A percentile compares a stretch with the other conserved stretches of the same genome.
Evolutionary conservation across 192 early-diverging fungal genomes (phyloP).

Genomic region (Coemansia furcata): DNA sequence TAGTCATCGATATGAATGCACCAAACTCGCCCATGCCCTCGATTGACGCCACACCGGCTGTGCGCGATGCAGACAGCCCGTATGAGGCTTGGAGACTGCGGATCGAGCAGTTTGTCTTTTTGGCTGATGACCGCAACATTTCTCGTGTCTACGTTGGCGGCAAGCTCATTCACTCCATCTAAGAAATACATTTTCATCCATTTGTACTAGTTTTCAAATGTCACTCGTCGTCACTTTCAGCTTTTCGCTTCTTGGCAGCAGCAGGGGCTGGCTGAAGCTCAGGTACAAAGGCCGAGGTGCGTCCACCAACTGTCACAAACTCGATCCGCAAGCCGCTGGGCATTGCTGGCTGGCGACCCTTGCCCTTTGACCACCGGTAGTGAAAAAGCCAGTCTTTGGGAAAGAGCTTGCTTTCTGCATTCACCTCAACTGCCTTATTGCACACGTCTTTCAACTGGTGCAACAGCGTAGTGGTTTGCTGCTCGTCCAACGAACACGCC

Average conservation of each 20-base stretch:
- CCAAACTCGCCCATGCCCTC: constrained; percentile 52
- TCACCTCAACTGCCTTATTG: constrained; percentile 55
- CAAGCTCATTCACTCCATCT: constrained; percentile 42
- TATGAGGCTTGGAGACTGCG: constrained; percentile 42
- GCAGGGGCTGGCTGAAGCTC: constrained; percentile 14
- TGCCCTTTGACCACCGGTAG: constrained; percentile 70
- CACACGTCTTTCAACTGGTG: constrained; percentile 54
- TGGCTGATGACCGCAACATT: constrained; percentile 88
- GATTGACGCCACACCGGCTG: constrained; percentile 19
- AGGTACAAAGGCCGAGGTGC: constrained; percentile 36
- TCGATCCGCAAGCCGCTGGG: constrained; percentile 59
- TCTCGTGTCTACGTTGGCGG: constrained; percentile 79
- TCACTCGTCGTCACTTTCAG: not conserved
- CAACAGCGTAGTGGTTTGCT: constrained; percentile 53
- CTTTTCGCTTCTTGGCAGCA: not conserved
- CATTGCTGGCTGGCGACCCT: constrained; percentile 35
- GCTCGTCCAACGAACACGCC: constrained; percentile 47
- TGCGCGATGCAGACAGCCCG: not conserved
- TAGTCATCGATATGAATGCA: constrained; percentile 73
- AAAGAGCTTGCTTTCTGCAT: constrained; percentile 68
- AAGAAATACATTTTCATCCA: constrained; percentile 3
- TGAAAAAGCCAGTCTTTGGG: constrained; percentile 79
- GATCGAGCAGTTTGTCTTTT: constrained; percentile 84
- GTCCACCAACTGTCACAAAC: constrained; percentile 66
- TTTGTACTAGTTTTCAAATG: not conserved